Percentiles rank a stretch among this genome's conserved stretches.
Conservation (phyloP, 768 basidiomycete species). For the Russula ochroleuca region DNA sequence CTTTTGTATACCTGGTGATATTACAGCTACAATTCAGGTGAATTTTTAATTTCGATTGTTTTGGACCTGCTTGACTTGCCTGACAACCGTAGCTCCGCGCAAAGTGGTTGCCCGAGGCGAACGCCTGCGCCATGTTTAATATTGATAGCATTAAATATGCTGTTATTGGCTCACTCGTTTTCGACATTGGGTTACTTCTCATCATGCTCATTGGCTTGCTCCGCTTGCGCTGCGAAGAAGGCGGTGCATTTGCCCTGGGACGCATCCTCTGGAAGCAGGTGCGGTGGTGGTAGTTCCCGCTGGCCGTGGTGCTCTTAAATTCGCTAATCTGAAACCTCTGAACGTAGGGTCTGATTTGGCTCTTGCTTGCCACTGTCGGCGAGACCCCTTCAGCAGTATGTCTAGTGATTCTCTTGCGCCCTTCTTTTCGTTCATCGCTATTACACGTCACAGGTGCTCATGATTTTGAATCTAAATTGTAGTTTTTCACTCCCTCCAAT, state of each 20-base stretch:
- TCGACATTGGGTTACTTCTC: not conserved
- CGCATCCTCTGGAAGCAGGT: conserved; percentile 13
- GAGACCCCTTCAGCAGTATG: not conserved
- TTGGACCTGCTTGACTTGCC: not conserved
- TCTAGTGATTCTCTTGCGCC: not conserved
- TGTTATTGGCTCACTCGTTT: not conserved
- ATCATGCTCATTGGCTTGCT: not conserved
- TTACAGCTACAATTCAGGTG: not conserved
- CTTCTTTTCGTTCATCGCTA: not conserved
- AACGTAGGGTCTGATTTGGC: not conserved
- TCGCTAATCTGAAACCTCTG: not conserved
- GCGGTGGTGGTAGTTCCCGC: not conserved
- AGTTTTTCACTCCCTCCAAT: not conserved
- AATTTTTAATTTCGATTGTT: not conserved
- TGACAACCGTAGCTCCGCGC: not conserved
- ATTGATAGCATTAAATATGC: too few relatives aligned
- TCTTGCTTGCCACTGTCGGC: not conserved
- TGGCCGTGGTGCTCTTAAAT: not conserved
- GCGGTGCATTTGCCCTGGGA: not conserved
- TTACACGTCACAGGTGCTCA: not conserved
- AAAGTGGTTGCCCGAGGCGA: not conserved
- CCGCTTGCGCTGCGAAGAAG: not conserved
- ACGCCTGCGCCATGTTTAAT: not conserved
- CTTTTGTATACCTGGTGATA: not conserved
- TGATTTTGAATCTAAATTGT: not conserved